These are phyloP conservation scores for Sanghuangporus weigelae DNA, from an alignment of 1,284 basidiomycete genomes.

Conservation along the genomic window DNA sequence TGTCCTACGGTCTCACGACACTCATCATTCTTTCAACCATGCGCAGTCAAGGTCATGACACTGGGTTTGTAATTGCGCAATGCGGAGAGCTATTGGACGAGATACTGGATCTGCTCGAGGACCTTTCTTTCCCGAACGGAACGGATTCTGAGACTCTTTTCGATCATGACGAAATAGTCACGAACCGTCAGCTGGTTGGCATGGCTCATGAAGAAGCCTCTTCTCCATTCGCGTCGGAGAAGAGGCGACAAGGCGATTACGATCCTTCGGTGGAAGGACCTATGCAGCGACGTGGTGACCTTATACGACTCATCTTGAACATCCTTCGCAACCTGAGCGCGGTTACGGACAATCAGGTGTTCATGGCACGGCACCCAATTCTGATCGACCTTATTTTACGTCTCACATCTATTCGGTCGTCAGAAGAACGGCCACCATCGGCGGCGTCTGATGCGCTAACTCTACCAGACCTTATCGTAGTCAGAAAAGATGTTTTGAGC, in stretches of 20 bases:
- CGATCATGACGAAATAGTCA: conserved; percentile 39
- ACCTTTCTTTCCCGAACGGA: conserved; percentile 58
- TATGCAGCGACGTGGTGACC: conserved; percentile 59
- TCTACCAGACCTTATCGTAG: conserved; percentile 62
- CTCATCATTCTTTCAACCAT: conserved; percentile 82
- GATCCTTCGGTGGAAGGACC: conserved; percentile 41
- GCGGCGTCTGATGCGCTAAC: conserved; percentile 55
- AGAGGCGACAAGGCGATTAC: conserved; percentile 42
- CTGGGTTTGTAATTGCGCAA: conserved; percentile 70
- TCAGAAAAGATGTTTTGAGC: conserved; percentile 76
- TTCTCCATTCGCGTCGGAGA: conserved; percentile 52
- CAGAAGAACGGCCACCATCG: conserved; percentile 36
- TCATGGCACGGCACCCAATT: conserved; percentile 61
- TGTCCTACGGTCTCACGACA: conserved; percentile 88
- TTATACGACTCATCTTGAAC: conserved; percentile 70
- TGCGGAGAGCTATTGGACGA: conserved; percentile 86
- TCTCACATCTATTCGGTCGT: conserved; percentile 44
- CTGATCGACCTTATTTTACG: conserved; percentile 66
- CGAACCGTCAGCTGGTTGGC: conserved; percentile 61
- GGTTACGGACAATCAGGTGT: conserved; percentile 66
- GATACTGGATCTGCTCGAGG: conserved; percentile 81
- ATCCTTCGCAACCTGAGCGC: conserved; percentile 85
- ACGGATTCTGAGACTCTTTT: conserved; percentile 26
- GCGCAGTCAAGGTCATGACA: conserved; percentile 49
- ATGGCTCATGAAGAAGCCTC: conserved; percentile 51